phyloP scores from a whole-genome alignment of 768 basidiomycete species.

The Rhodocollybia butyracea region DNA sequence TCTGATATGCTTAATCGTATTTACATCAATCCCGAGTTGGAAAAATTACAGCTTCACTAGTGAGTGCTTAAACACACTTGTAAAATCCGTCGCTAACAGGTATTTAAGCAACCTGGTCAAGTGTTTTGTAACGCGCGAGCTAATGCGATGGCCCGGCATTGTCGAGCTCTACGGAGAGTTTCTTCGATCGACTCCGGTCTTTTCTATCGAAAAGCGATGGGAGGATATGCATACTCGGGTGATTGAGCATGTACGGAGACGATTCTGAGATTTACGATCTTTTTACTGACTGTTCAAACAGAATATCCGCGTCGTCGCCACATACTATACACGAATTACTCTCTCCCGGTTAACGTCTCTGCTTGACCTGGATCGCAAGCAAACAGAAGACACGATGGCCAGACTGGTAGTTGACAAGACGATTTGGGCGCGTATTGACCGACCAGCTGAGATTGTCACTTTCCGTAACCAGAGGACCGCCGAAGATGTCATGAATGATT shows the following conservation, averaged over 20 bases:
- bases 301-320: constrained; percentile 94
- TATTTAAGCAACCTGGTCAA: constrained; percentile 82
- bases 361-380: constrained; percentile 76
- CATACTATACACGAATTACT: constrained; percentile 94
- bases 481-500: constrained; percentile 96
- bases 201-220: constrained; percentile 78
- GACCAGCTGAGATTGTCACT: constrained; percentile 84
- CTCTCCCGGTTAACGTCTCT: constrained; percentile 78
- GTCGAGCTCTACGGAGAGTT: constrained; percentile 84
- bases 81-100: constrained; percentile 12
- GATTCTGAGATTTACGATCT: background rate
- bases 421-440: constrained; percentile 91
- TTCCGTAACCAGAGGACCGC: constrained; percentile 81
- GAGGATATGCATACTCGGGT: constrained; percentile 94
- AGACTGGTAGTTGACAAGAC: constrained; percentile 89
- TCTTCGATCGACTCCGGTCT: constrained; percentile 77
- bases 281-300: constrained; percentile 26
- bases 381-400: constrained; percentile 87
- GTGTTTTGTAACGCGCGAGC: constrained; percentile 87
- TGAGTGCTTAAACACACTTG: constrained; percentile 31
- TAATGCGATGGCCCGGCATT: constrained; percentile 98
- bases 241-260: constrained; percentile 83
- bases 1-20: constrained; percentile 94
- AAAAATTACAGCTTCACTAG: constrained; percentile 84
- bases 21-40: constrained; percentile 71